Evolutionary conservation across 768 basidiomycete species (phyloP), one percentile per base, ranked within the genome.

Genomic region (Macrolepiota albuminosa): DNA sequence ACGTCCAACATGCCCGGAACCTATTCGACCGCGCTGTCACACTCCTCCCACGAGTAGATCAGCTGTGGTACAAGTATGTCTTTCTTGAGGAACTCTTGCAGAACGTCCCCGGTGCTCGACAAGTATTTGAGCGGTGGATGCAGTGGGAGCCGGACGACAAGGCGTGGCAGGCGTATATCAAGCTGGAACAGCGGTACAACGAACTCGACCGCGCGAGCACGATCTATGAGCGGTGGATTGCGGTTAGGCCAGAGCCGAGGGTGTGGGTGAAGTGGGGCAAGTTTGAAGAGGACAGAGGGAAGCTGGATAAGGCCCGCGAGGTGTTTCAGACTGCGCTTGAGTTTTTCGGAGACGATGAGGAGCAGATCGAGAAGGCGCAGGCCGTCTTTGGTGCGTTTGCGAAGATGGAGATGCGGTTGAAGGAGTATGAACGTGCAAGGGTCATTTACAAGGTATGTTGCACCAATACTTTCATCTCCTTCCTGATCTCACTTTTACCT

Each of bases 81-180:
- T 98, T 97, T 73, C 85, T 99, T 57, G 97, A 99, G 70, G 97
- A 99, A 71, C 83, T 99, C 3, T 83, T 99, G 13, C 90, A 95
- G 67, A 98, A 99, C 69, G 88, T 99, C 36, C 86, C 95, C 1
- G 97, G 97, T 42, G 95, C 95, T 1, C 87, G 97, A 9, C 96
- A 98, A 70, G 93, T 98, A 57, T 99, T 98, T 63, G 97, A 99
- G 73, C 84, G 97, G 49, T 99, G 97, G 97, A 96, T 98, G 94
- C 85, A 93, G 64, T 98, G 97, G 97, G 97, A 98, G 71, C 97
- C 97, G 0, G 95, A 98, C 67, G 97, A 98, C 83, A 98, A 98
- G 78, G 95, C 96, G 3, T 99, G 96, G 96, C 92, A 95, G 70
- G 93, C 94, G n/a, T 98, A 96, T 74, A 92, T 98, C 81, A 98